Evolutionary conservation across 352 stramenopile genomes (phyloP).

Genomic region (Pythium biforme): DNA sequence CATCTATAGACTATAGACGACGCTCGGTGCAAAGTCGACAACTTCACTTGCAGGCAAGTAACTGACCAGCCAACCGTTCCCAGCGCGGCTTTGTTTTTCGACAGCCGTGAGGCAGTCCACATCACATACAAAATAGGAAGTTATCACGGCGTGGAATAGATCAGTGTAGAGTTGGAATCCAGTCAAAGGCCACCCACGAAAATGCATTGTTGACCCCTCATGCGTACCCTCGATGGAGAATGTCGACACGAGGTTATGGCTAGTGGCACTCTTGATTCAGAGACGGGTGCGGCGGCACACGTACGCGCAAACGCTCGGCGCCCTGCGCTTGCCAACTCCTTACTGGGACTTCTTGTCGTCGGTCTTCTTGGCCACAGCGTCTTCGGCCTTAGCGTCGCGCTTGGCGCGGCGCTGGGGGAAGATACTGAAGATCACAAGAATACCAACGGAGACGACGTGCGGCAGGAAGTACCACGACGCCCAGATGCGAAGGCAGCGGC

Average conservation of each 20-base stretch:
- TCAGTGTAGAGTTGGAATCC: too few relatives aligned
- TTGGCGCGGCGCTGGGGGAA: conserved; percentile 48
- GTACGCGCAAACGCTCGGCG: neutral
- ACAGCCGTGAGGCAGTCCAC: neutral
- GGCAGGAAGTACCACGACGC: conserved; percentile 81
- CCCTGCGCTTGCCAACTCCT: neutral
- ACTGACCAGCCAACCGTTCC: neutral
- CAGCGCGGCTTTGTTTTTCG: neutral
- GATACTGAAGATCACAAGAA: conserved; percentile 62
- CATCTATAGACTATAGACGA: neutral
- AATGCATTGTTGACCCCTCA: neutral
- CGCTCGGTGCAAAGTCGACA: neutral
- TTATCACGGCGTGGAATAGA: neutral
- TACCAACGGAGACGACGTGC: conserved; percentile 52
- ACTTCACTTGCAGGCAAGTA: neutral
- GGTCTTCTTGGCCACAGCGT: conserved; percentile 36
- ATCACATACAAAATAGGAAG: neutral
- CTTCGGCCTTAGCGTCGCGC: conserved; percentile 4
- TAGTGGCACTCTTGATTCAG: neutral
- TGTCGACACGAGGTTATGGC: neutral
- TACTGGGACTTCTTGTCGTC: conserved; percentile 25
- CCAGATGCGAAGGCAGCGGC: conserved; percentile 74
- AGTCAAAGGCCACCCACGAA: neutral
- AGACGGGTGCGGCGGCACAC: too few relatives aligned
- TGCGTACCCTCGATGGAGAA: too few relatives aligned